Base-by-base conservation (phyloP, 1,284 basidiomycete species). In the Neonothopanus nambi region DNA sequence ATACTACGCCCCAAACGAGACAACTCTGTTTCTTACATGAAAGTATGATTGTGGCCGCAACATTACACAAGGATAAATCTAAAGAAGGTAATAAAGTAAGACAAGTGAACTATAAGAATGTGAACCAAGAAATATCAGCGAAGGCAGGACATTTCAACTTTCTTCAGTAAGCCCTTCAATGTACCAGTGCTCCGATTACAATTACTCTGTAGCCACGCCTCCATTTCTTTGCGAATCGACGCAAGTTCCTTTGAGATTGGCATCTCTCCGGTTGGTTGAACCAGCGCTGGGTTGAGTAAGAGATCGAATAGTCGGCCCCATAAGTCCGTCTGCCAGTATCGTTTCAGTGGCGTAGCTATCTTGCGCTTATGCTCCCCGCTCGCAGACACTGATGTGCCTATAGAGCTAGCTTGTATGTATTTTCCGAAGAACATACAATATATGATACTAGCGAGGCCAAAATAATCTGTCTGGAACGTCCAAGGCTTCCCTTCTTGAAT, bases 371-470 rank as follows among this genome's bases (percentile, higher is more conserved):
- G 70, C 39, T 17, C 35, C 5, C 41, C 49, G 35, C 43, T 42
- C 33, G 33, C 24, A 37, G 41, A 51, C 9, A 42, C 39, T 7
- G 41, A 51, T 33, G 49, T 43, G 33, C 40, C 33, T 11, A 89
- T 72, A 5, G 85, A 77, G 43, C 77, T 78, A 3, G 82, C 84
- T 62, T 91, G 86, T 67, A 98, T 93, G 73, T 98, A 97, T 70
- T 92, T 93, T 21, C 96, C 96, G 66, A 95, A 98, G 23, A 99
- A 81, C 80, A 99, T 85, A 74, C 93, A 97, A 73, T 95, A 96
- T 28, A 94, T 82, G 61, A 99, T 89, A 42, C 93, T 87, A 0
- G 94, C 94, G 17, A 98, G 80, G 15, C 97, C 97, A 65, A 87
- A 94, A 72, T 99, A 99, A 71, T 99, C 97, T 1, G 94, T 86